Conservation (phyloP, 257 asterid genomes). For the Primulina eburnea region DNA sequence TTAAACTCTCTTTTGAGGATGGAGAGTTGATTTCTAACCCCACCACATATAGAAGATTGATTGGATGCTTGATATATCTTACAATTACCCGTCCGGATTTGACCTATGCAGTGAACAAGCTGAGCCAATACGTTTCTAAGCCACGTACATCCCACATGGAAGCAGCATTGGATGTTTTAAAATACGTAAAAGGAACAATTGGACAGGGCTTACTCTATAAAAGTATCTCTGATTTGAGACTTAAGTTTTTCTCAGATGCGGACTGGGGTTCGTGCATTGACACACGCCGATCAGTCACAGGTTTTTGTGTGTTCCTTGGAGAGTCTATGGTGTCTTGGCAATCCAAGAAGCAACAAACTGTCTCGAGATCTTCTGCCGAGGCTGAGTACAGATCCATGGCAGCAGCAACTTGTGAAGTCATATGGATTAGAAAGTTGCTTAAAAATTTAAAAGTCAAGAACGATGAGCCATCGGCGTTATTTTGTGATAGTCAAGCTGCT, state of each 20-base stretch:
- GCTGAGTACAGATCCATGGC: no score
- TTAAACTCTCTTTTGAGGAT: no score
- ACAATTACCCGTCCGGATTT: neutral
- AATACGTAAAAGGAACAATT: neutral
- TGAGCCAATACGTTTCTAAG: neutral
- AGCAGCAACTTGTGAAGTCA: no score
- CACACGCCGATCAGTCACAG: no score
- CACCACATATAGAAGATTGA: neutral
- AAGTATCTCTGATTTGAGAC: neutral
- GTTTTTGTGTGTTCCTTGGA: no score
- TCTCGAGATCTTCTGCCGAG: no score
- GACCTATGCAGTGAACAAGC: neutral
- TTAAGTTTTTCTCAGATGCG: neutral
- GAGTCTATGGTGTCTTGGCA: no score
- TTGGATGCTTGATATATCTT: neutral
- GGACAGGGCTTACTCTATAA: neutral
- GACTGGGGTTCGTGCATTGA: neutral
- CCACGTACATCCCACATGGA: neutral
- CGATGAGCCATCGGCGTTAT: no score
- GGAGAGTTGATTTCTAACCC: rapidly evolving
- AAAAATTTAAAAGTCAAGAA: no score
- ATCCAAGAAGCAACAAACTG: no score
- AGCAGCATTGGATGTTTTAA: neutral
- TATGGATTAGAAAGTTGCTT: no score
- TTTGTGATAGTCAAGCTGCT: no score